Evolutionary conservation across 192 early-diverging fungal species (phyloP).

Genomic region (Chytriomyces sp.): DNA sequence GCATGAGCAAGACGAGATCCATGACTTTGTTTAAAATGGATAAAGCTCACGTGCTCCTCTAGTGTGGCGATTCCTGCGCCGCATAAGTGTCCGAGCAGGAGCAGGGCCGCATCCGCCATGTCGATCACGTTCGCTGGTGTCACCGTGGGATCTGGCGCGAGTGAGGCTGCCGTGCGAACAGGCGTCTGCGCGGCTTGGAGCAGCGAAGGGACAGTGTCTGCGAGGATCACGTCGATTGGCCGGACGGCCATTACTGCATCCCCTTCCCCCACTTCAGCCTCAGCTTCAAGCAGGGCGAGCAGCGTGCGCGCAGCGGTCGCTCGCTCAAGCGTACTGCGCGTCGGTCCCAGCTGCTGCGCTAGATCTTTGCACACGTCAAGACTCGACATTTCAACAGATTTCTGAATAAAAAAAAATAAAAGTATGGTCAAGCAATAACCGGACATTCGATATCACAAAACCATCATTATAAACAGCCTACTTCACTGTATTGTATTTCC

Average conservation of each 20-base stretch:
- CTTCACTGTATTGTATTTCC: no score
- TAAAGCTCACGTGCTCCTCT: not conserved
- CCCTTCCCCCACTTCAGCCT: no score
- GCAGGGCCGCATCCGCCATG: constrained; percentile 29
- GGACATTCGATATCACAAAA: no score
- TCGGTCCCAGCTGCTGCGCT: constrained; percentile 15
- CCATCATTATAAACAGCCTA: no score
- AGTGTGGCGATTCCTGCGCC: constrained; percentile 3
- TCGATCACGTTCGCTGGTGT: constrained; percentile 26
- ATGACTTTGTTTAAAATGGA: not conserved
- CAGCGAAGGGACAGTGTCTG: constrained; percentile 28
- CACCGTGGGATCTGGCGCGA: constrained; percentile 17
- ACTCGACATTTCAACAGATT: not conserved
- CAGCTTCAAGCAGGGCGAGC: constrained; percentile 6
- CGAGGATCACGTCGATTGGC: constrained; percentile 31
- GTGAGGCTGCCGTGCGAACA: not conserved
- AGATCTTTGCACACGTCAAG: constrained; percentile 14
- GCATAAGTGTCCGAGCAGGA: constrained; percentile 21
- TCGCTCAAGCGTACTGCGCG: constrained; percentile 23
- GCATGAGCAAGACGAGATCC: not conserved
- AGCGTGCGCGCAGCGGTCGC: constrained; percentile 12
- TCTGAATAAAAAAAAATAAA: not conserved
- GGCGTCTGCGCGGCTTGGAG: constrained; percentile 35
- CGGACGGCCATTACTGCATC: constrained; percentile 6
- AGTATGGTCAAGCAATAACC: not conserved